phyloP scores from a whole-genome alignment of 306 rosid species.

The Acacia melanoxylon region DNA sequence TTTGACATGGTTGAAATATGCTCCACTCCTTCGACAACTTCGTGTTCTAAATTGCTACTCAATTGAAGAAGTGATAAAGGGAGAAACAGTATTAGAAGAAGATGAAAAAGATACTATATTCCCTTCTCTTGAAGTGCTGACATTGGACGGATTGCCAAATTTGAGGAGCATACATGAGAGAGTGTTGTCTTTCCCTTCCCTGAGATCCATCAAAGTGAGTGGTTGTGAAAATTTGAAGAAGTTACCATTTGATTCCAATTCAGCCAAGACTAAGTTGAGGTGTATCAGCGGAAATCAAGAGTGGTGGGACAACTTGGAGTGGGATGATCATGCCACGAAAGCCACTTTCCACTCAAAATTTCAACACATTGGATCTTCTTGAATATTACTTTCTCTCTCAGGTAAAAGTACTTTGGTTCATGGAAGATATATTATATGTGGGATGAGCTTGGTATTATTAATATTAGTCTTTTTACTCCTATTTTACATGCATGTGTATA shows the following conservation, averaged over 20 bases:
- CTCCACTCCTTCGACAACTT: no score
- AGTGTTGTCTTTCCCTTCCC: neutral
- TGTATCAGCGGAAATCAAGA: rapidly evolving
- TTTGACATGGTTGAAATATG: no score
- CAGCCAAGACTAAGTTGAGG: neutral
- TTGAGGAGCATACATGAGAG: neutral
- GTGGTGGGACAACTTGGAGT: neutral
- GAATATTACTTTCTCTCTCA: no score
- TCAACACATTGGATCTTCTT: no score
- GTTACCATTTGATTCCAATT: neutral
- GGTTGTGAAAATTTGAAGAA: neutral
- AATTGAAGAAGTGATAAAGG: no score
- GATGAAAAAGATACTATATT: neutral
- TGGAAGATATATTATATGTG: no score
- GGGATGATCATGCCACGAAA: neutral
- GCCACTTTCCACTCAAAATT: neutral
- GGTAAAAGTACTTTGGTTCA: neutral
- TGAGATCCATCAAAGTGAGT: rapidly evolving
- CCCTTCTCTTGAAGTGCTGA: neutral
- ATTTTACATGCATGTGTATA: no score
- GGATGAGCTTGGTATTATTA: no score
- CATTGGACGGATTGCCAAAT: rapidly evolving
- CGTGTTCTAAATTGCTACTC: rapidly evolving
- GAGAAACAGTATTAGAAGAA: no score
- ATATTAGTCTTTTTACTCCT: neutral